phyloP scores from a whole-genome alignment of 169 alveolate species.

The Plasmodium billcollinsi region DNA sequence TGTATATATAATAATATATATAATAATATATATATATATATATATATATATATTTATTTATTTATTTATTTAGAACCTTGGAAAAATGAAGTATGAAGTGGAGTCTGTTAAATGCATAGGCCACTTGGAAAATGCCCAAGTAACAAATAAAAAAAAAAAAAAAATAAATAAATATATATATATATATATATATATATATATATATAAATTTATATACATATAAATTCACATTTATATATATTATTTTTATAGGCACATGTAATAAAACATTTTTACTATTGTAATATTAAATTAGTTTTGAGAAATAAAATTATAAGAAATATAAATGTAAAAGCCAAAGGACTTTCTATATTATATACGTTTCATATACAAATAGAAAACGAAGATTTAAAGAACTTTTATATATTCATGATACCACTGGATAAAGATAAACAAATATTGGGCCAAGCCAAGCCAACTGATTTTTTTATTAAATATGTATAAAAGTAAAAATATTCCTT shows the following conservation, averaged over 20 bases:
- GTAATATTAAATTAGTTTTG: constrained; percentile 43
- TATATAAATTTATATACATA: neutral
- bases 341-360: constrained; percentile 32
- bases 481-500: neutral
- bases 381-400: constrained; percentile 16
- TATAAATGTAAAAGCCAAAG: constrained; percentile 43
- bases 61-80: constrained; percentile 30
- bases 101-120: constrained; percentile 70
- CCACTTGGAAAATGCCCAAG: constrained; percentile 25
- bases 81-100: constrained; percentile 7
- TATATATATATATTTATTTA: neutral
- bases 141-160: neutral
- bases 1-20: neutral
- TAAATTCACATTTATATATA: neutral
- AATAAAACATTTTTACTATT: constrained; percentile 34
- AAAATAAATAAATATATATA: neutral
- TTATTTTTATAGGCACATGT: constrained; percentile 6
- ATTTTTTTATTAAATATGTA: constrained; percentile 38
- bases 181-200: neutral
- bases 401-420: constrained; percentile 59
- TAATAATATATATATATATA: neutral
- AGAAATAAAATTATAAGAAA: constrained; percentile 36
- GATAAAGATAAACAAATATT: constrained; percentile 31
- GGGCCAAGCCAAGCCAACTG: constrained; percentile 62
- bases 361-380: constrained; percentile 57